A percentile compares a stretch with the other conserved stretches of the same genome.
Evolutionary conservation across 257 asterid species (phyloP).

Genomic region (Nicotiana sylvestris): DNA sequence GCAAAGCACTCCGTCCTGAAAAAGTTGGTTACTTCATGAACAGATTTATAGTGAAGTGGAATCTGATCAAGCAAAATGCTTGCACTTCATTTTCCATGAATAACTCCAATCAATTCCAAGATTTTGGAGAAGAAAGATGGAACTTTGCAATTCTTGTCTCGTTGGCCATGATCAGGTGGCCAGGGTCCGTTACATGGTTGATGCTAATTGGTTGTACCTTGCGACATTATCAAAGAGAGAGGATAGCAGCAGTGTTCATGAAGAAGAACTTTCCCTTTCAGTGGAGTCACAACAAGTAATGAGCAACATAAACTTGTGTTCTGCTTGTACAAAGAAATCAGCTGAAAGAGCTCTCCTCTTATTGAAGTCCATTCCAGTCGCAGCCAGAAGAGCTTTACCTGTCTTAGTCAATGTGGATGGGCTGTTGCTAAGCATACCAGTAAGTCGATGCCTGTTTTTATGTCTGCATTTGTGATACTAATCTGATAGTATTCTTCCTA

Average conservation of each 20-base stretch:
- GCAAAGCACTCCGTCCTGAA: conserved; percentile 38
- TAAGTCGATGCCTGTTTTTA: conserved; percentile 23
- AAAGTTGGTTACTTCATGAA: conserved; percentile 73
- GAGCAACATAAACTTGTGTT: conserved; percentile 24
- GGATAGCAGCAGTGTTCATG: conserved; percentile 15
- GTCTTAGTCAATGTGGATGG: conserved; percentile 66
- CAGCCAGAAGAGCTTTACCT: conserved; percentile 77
- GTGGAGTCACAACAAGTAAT: conserved; percentile 6
- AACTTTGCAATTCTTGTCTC: conserved; percentile 36
- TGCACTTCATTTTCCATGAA: conserved; percentile 5
- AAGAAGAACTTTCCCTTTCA: background rate
- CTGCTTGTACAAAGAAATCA: conserved; percentile 43
- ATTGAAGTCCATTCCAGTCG: conserved; percentile 71
- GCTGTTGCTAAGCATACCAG: conserved; percentile 69
- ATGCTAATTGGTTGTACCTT: conserved; percentile 76
- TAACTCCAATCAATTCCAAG: conserved; percentile 10
- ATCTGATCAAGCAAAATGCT: conserved; percentile 10
- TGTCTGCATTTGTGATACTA: conserved; percentile 2
- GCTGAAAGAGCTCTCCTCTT: conserved; percentile 51
- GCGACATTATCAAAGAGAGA: conserved; percentile 39
- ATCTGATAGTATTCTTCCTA: background rate
- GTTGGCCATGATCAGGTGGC: conserved; percentile 34
- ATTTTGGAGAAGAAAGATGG: conserved; percentile 18
- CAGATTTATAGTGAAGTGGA: conserved; percentile 65
- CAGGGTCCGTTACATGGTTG: conserved; percentile 62